These are phyloP conservation scores for Xanthoconium separans DNA, from an alignment of 1,284 basidiomycete genomes.

Conservation along the genomic window DNA sequence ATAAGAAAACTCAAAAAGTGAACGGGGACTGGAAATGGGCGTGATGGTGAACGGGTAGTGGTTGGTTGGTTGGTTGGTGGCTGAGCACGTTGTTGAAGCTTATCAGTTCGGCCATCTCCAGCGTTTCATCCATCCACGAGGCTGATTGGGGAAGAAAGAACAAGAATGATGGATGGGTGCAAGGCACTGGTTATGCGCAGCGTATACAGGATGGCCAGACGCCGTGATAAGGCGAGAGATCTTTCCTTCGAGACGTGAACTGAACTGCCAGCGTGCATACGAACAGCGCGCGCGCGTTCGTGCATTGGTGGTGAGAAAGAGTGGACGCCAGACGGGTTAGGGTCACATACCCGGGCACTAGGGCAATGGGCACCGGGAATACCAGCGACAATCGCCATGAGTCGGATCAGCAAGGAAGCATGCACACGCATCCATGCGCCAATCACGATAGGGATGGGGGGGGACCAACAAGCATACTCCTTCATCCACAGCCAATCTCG, in stretches of 20 bases:
- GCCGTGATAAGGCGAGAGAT: slow-evolving; percentile 5
- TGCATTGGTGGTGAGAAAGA: slow-evolving; percentile 3
- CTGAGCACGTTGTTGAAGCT: not conserved
- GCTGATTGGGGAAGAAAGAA: not conserved
- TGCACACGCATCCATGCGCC: slow-evolving; percentile 10
- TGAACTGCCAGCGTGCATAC: slow-evolving; percentile 1
- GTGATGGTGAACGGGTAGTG: no score
- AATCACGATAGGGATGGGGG: slow-evolving; percentile 12
- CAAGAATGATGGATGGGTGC: not conserved
- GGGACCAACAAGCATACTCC: no score
- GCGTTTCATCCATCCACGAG: slow-evolving; percentile 11
- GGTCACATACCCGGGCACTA: slow-evolving; percentile 24
- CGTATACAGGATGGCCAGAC: slow-evolving; percentile 22
- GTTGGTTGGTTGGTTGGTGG: no score
- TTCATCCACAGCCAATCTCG: not conserved
- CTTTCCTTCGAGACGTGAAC: slow-evolving; percentile 7
- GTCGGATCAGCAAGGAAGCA: slow-evolving; percentile 28
- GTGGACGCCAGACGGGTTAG: slow-evolving; percentile 6
- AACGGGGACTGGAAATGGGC: no score
- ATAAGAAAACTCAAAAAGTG: no score
- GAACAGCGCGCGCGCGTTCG: not conserved
- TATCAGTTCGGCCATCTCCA: slow-evolving; percentile 28
- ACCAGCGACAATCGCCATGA: slow-evolving; percentile 30
- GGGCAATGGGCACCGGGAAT: slow-evolving; percentile 10
- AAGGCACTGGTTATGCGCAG: slow-evolving; percentile 7